Base-by-base conservation (phyloP, 2,329 filamentous ascomycete genomes). In the Macroventuria anomochaeta region DNA sequence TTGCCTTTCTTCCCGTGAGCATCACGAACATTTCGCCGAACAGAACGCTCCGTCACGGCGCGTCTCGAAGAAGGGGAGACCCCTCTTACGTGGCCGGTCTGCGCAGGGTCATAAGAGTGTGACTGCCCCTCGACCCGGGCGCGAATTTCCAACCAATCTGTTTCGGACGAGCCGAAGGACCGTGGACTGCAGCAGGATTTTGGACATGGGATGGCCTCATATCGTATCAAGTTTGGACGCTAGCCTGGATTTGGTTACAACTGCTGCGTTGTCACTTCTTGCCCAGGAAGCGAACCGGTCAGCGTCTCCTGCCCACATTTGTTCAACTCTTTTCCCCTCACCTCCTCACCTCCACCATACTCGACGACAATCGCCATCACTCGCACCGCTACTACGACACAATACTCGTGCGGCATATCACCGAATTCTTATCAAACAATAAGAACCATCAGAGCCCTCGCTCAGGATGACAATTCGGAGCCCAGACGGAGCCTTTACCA, bases 381-480 rank as follows among this genome's bases (percentile, higher is more conserved):
- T 34, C 26, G 25, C 8, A 41, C 41, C 39, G 28, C 46, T 51
- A 49, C 18, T 34, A 58, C 55, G 52, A 56, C 55, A 52, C 54
- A 53, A 53, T 33, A 33, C 47, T 51, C 31, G 51, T 46, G 46
- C 33, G 44, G 44, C 18, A 49, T 18, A 40, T n/a, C 31, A 49
- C n/a, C 39, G 46, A 36, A 17, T 13, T 40, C 15, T 37, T 15
- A 46, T 20, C 36, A 36, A 15, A 36, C 46, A 55, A 54, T 62
- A 67, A 59, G 49, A 46, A 42, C 15, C 50, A 58, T 58, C 67
- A 69, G 71, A 74, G 71, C 72, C 68, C 68, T 69, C 67, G 71
- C 69, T 75, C 73, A 76, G 71, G 68, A 76, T 76, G 73, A 72
- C 72, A 74, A 70, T 70, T 76, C 73, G 72, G 72, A 76, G 70